Evolutionary conservation across 805 yeast species (phyloP), one percentile per base, ranked within the genome.

Genomic region (Candida piceae): DNA sequence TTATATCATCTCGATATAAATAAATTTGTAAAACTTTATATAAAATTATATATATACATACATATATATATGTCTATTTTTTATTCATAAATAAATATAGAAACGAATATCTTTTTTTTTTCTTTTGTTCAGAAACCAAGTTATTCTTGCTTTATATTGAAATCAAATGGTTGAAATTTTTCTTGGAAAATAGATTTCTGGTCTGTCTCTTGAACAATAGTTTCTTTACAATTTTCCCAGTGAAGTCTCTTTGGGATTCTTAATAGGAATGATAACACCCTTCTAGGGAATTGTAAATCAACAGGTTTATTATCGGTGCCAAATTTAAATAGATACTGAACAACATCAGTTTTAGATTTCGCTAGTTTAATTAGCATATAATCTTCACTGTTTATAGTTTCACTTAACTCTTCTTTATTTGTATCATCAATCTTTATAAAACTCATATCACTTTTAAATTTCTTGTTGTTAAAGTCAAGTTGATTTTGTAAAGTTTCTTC

Each of bases 231-330:
- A 35, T 75, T 73, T 39, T 80, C 81, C 97, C 96, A 88, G 40
- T 76, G 78, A 1, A 74, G 57, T 44, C 88, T 66, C 35, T 77
- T 78, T 2, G 82, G 80, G 12, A 74, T 63, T 30, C 69, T 75
- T 34, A 88, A 53, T 3, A 80, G 58, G 43, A 68, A 67, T 0
- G 96, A 89, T 20, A 85, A 50, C 1, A 84, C 88, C 50, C 87
- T 70, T 55, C 97, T 67, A 1, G 95, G 95, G 50, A 89, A 84
- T 48, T 85, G 95, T 11, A 86, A 59, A 55, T 89, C 96, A 7
- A 87, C 45, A 13, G 52, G 50, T 22, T 30, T 42, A 11, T 51
- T 53, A 6, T 49, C 55, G 4, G 37, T 36, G 2, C 35, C 53
- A 51, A 56, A 62, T 55, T 44, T 42, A 54, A 49, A 49, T 41